phyloP scores from a whole-genome alignment of 2,329 filamentous ascomycete genomes.

The Emericellopsis cladophorae region DNA sequence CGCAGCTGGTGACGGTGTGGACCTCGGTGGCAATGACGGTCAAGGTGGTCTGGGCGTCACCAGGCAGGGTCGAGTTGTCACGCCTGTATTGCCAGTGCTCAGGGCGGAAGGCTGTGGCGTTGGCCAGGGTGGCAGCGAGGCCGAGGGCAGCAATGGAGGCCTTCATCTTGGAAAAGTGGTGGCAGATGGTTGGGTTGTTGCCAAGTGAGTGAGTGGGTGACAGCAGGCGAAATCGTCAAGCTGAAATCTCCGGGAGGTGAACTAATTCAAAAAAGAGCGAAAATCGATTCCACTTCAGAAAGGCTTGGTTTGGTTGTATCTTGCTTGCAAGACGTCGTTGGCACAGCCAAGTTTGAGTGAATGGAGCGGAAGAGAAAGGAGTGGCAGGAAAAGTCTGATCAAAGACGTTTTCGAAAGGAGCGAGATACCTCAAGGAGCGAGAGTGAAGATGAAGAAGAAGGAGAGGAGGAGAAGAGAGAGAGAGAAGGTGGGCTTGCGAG shows the following conservation, averaged over 20 bases:
- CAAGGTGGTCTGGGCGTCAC: conserved; percentile 20
- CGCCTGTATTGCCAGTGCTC: conserved; percentile 20
- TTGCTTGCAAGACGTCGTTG: conserved; percentile 3
- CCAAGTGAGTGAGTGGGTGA: not conserved
- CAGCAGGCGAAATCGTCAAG: not conserved
- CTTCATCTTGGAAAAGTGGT: conserved; percentile 31
- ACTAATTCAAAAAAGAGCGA: conserved; percentile 4
- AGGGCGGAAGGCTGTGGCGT: conserved; percentile 21
- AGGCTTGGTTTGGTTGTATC: conserved; percentile 1
- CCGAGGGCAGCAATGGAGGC: conserved; percentile 26
- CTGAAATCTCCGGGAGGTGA: conserved; percentile 2
- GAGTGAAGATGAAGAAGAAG: conserved; percentile 3
- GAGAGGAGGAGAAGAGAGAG: conserved; percentile 1
- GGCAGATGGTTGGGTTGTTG: not conserved
- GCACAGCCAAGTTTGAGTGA: conserved; percentile 4
- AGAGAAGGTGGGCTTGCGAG: not conserved
- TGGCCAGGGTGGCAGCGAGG: conserved; percentile 31
- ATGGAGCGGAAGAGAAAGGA: conserved; percentile 4
- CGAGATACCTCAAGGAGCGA: conserved; percentile 1
- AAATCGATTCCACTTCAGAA: not conserved
- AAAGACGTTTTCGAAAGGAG: conserved; percentile 2
- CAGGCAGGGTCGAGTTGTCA: conserved; percentile 13
- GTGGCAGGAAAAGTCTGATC: conserved; percentile 2
- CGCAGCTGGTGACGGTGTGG: conserved; percentile 45
- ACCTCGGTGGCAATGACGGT: conserved; percentile 41